Percentiles rank a stretch among this genome's conserved stretches.
These are phyloP conservation scores for Cutaneotrichosporon sp. DNA, from an alignment of 1,284 basidiomycete species.

Conservation along the genomic window DNA sequence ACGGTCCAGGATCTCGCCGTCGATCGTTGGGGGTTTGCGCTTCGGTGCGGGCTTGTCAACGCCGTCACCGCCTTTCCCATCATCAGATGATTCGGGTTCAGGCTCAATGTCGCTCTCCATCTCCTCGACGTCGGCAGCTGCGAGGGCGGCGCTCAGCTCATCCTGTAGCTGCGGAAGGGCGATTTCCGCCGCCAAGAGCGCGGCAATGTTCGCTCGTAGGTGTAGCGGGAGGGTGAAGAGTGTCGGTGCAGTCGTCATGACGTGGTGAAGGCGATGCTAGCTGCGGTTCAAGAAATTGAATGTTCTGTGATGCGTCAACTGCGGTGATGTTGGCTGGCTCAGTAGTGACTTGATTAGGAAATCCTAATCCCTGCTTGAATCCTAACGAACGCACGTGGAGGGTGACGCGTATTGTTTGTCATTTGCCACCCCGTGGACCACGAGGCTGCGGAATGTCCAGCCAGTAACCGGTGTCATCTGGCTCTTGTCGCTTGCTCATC, in stretches of 20 bases:
- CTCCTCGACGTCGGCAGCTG: slow-evolving; percentile 16
- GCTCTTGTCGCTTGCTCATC: not conserved
- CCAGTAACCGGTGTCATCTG: not conserved
- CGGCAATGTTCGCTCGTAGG: slow-evolving; percentile 33
- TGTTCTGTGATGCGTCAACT: too few species aligned
- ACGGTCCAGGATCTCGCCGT: slow-evolving; percentile 25
- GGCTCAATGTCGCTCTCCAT: slow-evolving; percentile 7
- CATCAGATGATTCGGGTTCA: not conserved
- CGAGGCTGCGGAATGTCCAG: slow-evolving; percentile 3
- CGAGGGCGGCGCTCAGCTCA: slow-evolving; percentile 16
- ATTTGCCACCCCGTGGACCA: not conserved
- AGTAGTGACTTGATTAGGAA: not conserved
- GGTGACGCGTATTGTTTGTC: not conserved
- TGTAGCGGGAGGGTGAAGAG: slow-evolving; percentile 42
- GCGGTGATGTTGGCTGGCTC: not conserved
- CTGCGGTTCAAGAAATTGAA: not conserved
- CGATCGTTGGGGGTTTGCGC: slow-evolving; percentile 15
- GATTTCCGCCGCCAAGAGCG: slow-evolving; percentile 24
- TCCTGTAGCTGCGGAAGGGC: slow-evolving; percentile 26
- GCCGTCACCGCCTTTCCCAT: not conserved
- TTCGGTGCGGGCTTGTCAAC: not conserved
- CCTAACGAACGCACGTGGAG: not conserved
- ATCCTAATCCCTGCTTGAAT: not conserved
- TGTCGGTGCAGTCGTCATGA: slow-evolving; percentile 16
- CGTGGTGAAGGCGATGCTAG: not conserved